Conservation (phyloP, 306 rosid genomes). For the Canavalia ensiformis region DNA sequence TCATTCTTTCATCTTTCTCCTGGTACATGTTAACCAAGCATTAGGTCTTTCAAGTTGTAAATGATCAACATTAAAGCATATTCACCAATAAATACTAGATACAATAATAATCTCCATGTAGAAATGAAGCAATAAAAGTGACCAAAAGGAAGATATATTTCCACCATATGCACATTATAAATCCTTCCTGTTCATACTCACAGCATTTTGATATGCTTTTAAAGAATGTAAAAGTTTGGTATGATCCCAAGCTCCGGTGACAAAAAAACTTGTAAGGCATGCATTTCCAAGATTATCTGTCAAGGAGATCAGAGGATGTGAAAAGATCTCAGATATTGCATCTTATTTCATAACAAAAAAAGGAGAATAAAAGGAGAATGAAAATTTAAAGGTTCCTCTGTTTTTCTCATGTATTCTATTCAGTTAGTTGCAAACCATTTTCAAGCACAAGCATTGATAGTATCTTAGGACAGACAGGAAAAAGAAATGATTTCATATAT, state of each 20-base stretch:
- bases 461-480: slow-evolving; percentile 24
- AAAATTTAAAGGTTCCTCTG: background rate
- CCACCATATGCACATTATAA: slow-evolving; percentile 39
- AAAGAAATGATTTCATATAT: slow-evolving; percentile 31
- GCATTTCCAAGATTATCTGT: slow-evolving; percentile 98
- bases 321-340: slow-evolving; percentile 21
- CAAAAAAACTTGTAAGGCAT: slow-evolving; percentile 89
- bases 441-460: slow-evolving; percentile 27
- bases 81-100: slow-evolving; percentile 28
- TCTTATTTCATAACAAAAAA: slow-evolving; percentile 28
- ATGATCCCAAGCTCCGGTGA: slow-evolving; percentile 95
- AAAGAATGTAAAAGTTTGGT: slow-evolving; percentile 83
- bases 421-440: slow-evolving; percentile 29
- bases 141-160: slow-evolving; percentile 37
- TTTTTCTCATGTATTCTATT: slow-evolving; percentile 4
- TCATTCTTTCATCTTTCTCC: slow-evolving; percentile 94
- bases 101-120: slow-evolving; percentile 20
- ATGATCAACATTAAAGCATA: slow-evolving; percentile 26
- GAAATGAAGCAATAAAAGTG: slow-evolving; percentile 33
- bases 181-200: slow-evolving; percentile 68
- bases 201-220: slow-evolving; percentile 97
- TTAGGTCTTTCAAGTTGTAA: slow-evolving; percentile 49
- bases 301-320: slow-evolving; percentile 42
- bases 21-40: slow-evolving; percentile 59
- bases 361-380: background rate